These are phyloP conservation scores for Alternaria rosae DNA, from an alignment of 2,329 filamentous ascomycete genomes.

Conservation along the genomic window DNA sequence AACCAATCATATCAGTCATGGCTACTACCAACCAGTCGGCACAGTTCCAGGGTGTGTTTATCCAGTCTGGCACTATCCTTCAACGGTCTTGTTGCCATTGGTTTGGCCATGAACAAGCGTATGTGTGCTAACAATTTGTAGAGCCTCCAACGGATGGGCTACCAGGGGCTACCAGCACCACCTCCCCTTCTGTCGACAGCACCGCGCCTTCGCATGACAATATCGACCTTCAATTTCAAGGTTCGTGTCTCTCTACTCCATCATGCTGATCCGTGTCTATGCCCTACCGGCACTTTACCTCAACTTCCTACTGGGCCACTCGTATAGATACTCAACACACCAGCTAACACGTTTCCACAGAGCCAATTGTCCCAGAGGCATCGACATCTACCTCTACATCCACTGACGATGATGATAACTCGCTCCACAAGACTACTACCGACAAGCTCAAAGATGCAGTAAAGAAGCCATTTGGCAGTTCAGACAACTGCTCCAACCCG, in stretches of 20 bases:
- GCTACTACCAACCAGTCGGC: constrained; percentile 3
- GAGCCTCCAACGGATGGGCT: constrained; percentile 8
- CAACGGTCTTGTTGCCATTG: background rate
- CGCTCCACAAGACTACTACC: constrained; percentile 1
- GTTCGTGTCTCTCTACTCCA: background rate
- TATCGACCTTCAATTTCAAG: constrained; percentile 13
- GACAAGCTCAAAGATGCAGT: constrained; percentile 16
- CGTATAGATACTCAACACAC: background rate
- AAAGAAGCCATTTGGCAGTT: constrained; percentile 14
- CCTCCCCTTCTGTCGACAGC: background rate
- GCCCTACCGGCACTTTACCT: background rate
- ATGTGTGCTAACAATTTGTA: background rate
- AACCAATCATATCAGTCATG: constrained; percentile 4
- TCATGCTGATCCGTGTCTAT: background rate
- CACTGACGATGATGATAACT: background rate
- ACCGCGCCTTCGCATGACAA: background rate
- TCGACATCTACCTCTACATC: background rate
- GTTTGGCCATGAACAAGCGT: background rate
- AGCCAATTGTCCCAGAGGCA: constrained; percentile 1
- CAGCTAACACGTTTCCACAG: background rate
- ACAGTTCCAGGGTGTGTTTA: constrained; percentile 17
- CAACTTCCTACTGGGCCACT: no score
- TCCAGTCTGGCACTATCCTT: background rate
- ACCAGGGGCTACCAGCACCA: constrained; percentile 3
- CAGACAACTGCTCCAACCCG: background rate